Conservation (phyloP, 176 grass and related monocot genomes). For the Raddia guianensis region DNA sequence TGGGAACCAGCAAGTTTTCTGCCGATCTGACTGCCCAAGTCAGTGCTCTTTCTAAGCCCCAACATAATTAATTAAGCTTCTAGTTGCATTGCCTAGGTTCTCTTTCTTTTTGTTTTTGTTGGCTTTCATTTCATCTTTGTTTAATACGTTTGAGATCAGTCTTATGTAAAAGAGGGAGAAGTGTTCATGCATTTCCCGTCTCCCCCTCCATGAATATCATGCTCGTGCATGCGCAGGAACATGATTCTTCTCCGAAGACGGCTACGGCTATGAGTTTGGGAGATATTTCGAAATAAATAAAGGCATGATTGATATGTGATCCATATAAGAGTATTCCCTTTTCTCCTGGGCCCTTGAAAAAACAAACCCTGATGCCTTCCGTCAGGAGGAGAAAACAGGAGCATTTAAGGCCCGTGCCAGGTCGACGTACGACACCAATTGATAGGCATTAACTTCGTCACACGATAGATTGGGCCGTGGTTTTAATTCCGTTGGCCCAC, state of each 20-base stretch:
- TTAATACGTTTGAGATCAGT: neutral
- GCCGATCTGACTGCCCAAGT: neutral
- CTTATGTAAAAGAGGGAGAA: neutral
- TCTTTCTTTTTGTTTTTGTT: too few species aligned
- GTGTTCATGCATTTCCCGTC: conserved; percentile 8
- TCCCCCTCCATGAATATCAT: neutral
- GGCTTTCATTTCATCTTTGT: neutral
- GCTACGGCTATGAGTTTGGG: neutral
- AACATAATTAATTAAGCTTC: neutral
- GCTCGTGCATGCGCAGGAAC: neutral
- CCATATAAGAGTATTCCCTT: neutral
- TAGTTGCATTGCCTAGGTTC: neutral
- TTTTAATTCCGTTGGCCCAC: conserved; percentile 28
- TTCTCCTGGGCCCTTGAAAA: neutral
- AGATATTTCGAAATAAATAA: conserved; percentile 18
- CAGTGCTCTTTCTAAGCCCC: neutral
- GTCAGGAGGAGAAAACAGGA: neutral
- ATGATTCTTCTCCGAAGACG: neutral
- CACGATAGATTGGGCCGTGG: conserved; percentile 10
- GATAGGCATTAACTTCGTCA: conserved; percentile 34
- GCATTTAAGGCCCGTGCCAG: conserved; percentile 2
- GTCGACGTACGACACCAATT: neutral
- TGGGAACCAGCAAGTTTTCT: neutral
- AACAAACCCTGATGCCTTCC: neutral
- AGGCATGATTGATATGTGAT: neutral